These are phyloP conservation scores for Pythium diclinum DNA, from an alignment of 352 stramenopile species.

Conservation along the genomic window DNA sequence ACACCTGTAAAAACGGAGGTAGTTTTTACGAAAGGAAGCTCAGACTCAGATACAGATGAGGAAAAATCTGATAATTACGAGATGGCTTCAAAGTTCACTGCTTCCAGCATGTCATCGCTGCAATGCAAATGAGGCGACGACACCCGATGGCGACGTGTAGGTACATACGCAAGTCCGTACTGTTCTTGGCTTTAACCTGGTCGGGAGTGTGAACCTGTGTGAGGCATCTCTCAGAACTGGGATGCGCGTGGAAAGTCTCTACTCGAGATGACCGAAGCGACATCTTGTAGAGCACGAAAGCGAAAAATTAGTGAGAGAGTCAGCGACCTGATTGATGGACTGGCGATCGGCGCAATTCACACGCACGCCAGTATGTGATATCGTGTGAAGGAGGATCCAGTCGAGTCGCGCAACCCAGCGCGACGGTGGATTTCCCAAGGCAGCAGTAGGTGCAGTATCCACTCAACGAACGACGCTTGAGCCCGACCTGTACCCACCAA, in stretches of 20 bases:
- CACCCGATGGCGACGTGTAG: neutral
- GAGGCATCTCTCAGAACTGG: neutral
- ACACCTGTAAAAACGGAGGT: neutral
- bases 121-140: too few species aligned
- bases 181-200: neutral
- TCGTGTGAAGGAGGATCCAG: neutral
- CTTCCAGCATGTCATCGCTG: too few species aligned
- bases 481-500: neutral
- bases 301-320: neutral
- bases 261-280: too few species aligned
- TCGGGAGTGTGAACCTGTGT: neutral
- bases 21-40: neutral
- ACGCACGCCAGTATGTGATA: slow-evolving; percentile 3
- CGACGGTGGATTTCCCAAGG: neutral
- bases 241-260: too few species aligned
- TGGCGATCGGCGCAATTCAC: neutral
- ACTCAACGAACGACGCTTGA: neutral
- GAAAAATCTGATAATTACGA: neutral
- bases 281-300: neutral
- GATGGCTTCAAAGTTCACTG: neutral
- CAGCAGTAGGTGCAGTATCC: neutral
- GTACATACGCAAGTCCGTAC: neutral
- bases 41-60: slow-evolving; percentile 3
- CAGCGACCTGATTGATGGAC: neutral
- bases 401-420: slow-evolving; percentile 1